These are phyloP conservation scores for Fraxinus velutina DNA, from an alignment of 305 asterid genomes.

Conservation along the genomic window DNA sequence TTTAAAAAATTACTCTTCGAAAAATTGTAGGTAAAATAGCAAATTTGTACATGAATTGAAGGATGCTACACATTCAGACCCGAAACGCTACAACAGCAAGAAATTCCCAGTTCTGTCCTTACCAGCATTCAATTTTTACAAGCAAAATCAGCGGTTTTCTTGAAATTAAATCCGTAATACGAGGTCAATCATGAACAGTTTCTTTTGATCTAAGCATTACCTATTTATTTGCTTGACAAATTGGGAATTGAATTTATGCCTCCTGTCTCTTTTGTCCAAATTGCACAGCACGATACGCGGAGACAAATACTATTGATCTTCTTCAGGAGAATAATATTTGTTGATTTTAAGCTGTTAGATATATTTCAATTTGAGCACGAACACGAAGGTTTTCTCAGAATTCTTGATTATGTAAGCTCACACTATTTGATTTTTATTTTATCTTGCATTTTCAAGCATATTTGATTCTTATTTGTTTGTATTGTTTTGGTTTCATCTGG, in stretches of 20 bases:
- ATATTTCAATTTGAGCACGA: constrained; percentile 17
- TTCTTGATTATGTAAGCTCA: constrained; percentile 33
- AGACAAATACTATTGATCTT: constrained; percentile 27
- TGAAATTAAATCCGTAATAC: not conserved
- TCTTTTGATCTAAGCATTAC: not conserved
- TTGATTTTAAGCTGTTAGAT: constrained; percentile 21
- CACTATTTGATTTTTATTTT: constrained; percentile 24
- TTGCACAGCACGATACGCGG: not conserved
- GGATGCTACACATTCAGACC: not conserved
- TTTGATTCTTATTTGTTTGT: constrained; percentile 12
- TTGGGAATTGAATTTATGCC: constrained; percentile 19
- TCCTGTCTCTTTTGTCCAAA: constrained; percentile 29
- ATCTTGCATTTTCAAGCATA: not conserved
- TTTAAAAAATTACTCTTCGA: too few relatives aligned
- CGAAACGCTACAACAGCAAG: not conserved
- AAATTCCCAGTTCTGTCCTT: not conserved
- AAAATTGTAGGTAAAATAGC: too few relatives aligned
- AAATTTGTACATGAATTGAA: too few relatives aligned
- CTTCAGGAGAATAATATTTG: not conserved
- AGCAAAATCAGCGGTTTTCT: not conserved
- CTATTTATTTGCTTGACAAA: constrained; percentile 28
- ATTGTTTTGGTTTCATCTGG: constrained; percentile 20
- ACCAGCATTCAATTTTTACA: not conserved
- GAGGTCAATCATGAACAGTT: not conserved
- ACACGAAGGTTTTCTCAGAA: constrained; percentile 10